phyloP scores from a whole-genome alignment of 306 rosid species.

The Vicia faba region DNA sequence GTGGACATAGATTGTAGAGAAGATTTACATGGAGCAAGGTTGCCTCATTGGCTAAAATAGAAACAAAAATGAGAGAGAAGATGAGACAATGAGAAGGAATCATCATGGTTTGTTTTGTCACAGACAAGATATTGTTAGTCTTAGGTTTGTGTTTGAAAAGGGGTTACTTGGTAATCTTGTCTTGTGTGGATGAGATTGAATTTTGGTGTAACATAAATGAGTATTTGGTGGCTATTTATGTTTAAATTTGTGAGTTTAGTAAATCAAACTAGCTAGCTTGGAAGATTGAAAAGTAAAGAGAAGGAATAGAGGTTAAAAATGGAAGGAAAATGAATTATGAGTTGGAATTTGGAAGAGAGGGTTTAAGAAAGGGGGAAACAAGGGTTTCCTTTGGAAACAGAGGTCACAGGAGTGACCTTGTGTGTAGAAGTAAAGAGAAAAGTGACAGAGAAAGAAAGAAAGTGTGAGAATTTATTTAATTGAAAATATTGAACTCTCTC shows the following conservation, averaged over 20 bases:
- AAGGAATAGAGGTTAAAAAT: slow-evolving; percentile 9
- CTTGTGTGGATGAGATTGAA: slow-evolving; percentile 34
- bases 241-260: slow-evolving; percentile 9
- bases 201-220: slow-evolving; percentile 46
- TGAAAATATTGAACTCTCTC: not conserved
- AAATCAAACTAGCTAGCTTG: slow-evolving; percentile 3
- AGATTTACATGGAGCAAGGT: slow-evolving; percentile 60
- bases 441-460: slow-evolving; percentile 6
- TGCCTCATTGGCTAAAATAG: slow-evolving; percentile 57
- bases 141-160: slow-evolving; percentile 38
- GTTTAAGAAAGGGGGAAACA: slow-evolving; percentile 23
- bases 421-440: slow-evolving; percentile 25
- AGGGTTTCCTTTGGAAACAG: slow-evolving; percentile 41
- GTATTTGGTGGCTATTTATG: slow-evolving; percentile 30
- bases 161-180: slow-evolving; percentile 35
- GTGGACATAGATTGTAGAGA: not conserved
- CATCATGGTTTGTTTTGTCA: slow-evolving; percentile 51
- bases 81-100: slow-evolving; percentile 60
- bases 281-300: slow-evolving; percentile 16
- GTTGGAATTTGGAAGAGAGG: slow-evolving; percentile 27
- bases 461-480: slow-evolving; percentile 15
- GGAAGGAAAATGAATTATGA: slow-evolving; percentile 6
- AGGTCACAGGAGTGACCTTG: slow-evolving; percentile 32
- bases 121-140: slow-evolving; percentile 38
- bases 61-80: slow-evolving; percentile 60